Evolutionary conservation across 2,329 filamentous ascomycete genomes (phyloP), one percentile per base, ranked within the genome.

Genomic region (Falciphora oryzae): DNA sequence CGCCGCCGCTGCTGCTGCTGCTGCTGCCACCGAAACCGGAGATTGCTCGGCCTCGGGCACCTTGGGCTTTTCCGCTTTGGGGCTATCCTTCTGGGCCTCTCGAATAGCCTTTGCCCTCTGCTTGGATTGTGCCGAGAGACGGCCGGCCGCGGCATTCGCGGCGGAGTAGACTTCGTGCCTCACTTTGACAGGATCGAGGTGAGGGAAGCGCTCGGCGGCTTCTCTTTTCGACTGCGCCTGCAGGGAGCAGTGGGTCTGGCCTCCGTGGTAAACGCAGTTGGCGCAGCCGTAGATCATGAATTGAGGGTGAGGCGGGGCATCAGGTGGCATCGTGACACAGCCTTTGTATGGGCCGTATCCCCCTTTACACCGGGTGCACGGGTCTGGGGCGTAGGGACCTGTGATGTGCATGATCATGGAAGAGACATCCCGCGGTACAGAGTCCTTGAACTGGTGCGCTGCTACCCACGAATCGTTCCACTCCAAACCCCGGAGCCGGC

Each of bases 401-500:
- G 72, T 76, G 2, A 73, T n/a, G 35, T 75, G 73, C 10, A 76
- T 65, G 8, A 75, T 65, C 6, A 75, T 50, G 22, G 71, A 69
- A 11, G 73, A 70, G 6, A 75, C 61, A 59, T 75, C 73, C 35
- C 70, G 66, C 14, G 70, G 64, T 10, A 68, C 64, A 8, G 64
- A 61, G 62, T 75, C 74, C 7, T 18, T 53, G 22, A 65, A 74
- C 0, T 69, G 67, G 57, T 69, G 62, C 0, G 63, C 60, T 18
- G n/a, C 7, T n/a, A 44, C 2, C 68, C 73, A 68, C 1, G 53
- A 2, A 25, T 62, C 38, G 35, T 76, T 75, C 72, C 71, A 75
- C 38, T 68, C 65, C 4, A 75, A 61, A 1, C 73, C 68, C 8
- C 74, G 73, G 14, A 72, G 62, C 0, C 69, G 69, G 4, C 69